These are phyloP conservation scores for Rutstroemia sydowiana DNA, from an alignment of 2,329 filamentous ascomycete genomes.

Conservation along the genomic window DNA sequence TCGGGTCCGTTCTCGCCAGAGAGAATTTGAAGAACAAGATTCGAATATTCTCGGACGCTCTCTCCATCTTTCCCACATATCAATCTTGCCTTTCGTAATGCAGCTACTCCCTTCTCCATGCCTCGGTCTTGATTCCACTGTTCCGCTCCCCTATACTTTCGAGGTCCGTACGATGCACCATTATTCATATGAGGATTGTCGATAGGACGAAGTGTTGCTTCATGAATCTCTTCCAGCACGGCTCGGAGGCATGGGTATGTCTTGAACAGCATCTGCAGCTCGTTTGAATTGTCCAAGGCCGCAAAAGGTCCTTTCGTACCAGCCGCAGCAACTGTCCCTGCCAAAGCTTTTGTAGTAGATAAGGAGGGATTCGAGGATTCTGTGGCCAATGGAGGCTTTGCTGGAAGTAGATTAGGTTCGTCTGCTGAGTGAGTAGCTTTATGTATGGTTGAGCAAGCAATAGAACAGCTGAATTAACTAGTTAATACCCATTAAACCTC, in stretches of 20 bases:
- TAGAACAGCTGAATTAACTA: constrained; percentile 43
- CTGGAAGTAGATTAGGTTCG: constrained; percentile 9
- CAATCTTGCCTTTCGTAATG: constrained; percentile 43
- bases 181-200: neutral
- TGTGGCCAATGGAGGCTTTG: neutral
- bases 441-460: constrained; percentile 48
- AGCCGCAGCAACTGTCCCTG: constrained; percentile 23
- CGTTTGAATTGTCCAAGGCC: constrained; percentile 42
- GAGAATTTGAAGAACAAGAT: constrained; percentile 46
- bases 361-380: neutral
- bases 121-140: constrained; percentile 53
- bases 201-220: constrained; percentile 41
- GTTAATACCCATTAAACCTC: neutral
- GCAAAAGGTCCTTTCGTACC: constrained; percentile 39
- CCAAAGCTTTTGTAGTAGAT: neutral
- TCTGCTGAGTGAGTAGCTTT: constrained; percentile 29
- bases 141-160: constrained; percentile 9
- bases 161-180: neutral
- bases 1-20: constrained; percentile 27
- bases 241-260: constrained; percentile 44
- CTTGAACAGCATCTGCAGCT: constrained; percentile 43
- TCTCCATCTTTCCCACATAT: constrained; percentile 49
- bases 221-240: constrained; percentile 42
- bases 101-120: constrained; percentile 46
- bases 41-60: constrained; percentile 53